Percentiles rank a stretch among this genome's conserved stretches.
These are phyloP conservation scores for Fusarium compactum DNA, from an alignment of 2,329 filamentous ascomycete genomes.

Conservation along the genomic window DNA sequence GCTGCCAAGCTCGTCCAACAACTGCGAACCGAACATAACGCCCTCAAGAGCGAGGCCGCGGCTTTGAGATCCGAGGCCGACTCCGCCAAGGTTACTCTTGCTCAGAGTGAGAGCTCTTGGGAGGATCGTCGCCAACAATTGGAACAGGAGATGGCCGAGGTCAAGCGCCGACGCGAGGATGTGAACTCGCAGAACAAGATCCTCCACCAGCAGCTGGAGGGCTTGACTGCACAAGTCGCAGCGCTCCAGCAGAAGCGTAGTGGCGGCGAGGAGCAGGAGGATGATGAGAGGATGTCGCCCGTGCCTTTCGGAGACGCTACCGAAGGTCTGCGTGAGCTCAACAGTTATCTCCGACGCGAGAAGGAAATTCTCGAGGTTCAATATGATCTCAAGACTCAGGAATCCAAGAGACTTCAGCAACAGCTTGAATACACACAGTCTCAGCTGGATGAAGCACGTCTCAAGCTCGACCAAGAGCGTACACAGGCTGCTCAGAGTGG, in stretches of 20 bases:
- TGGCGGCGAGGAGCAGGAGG: constrained; percentile 59
- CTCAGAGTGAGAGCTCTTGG: constrained; percentile 90
- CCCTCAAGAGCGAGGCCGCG: constrained; percentile 82
- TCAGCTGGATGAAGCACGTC: constrained; percentile 87
- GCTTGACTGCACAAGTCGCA: constrained; percentile 81
- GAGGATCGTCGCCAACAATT: constrained; percentile 82
- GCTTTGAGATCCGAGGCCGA: constrained; percentile 84
- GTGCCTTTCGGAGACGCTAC: constrained; percentile 69
- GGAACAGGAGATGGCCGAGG: constrained; percentile 84
- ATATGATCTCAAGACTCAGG: constrained; percentile 87
- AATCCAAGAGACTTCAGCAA: constrained; percentile 88
- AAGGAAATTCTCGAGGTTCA: constrained; percentile 99
- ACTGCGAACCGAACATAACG: constrained; percentile 83
- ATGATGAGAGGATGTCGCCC: constrained; percentile 65
- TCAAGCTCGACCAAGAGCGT: constrained; percentile 92
- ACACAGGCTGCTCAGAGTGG: constrained; percentile 79
- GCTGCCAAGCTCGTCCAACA: constrained; percentile 87
- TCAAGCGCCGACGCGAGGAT: constrained; percentile 84
- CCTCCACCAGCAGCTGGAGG: constrained; percentile 89
- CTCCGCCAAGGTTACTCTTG: constrained; percentile 81
- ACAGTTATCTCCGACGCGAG: constrained; percentile 90
- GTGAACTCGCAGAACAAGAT: constrained; percentile 90
- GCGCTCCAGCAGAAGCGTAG: constrained; percentile 80
- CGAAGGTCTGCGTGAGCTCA: constrained; percentile 88
- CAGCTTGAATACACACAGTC: constrained; percentile 88